phyloP scores from a whole-genome alignment of 208 protist genomes.

The Leishmania gerbilli region DNA sequence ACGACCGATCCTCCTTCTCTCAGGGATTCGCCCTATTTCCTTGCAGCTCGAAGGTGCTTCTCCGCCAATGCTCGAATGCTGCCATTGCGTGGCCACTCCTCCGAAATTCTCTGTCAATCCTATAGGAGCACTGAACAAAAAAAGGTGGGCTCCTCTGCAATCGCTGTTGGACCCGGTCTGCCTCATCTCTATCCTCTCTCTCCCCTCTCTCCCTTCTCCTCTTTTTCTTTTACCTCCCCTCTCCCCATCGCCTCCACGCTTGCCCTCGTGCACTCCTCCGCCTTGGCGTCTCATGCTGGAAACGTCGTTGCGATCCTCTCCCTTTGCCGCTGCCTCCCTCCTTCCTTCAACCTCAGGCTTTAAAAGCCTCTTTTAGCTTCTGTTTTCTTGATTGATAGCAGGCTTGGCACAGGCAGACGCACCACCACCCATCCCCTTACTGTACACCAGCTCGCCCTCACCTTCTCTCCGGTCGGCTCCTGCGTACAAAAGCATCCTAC shows the following conservation, averaged over 20 bases:
- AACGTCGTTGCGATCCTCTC: neutral
- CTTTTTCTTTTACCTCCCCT: neutral
- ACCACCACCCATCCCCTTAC: neutral
- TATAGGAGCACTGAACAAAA: neutral
- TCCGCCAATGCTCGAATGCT: neutral
- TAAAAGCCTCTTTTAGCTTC: neutral
- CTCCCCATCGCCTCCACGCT: neutral
- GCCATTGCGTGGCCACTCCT: neutral
- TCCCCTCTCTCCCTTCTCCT: neutral
- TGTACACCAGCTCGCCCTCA: neutral
- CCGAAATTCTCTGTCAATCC: neutral
- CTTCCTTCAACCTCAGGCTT: neutral
- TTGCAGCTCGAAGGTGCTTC: neutral
- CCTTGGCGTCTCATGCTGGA: neutral
- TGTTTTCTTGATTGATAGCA: conserved; percentile 14
- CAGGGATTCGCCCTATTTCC: neutral
- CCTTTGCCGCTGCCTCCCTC: neutral
- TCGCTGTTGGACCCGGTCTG: no score
- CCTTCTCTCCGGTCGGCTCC: neutral
- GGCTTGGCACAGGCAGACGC: neutral
- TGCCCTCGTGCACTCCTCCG: neutral
- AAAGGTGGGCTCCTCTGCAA: neutral
- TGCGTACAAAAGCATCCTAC: neutral
- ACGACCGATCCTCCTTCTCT: neutral
- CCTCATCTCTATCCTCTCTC: neutral